Evolutionary conservation across 1,139 yeast genomes (phyloP).

Genomic region (Yamadazyma taylorii): DNA sequence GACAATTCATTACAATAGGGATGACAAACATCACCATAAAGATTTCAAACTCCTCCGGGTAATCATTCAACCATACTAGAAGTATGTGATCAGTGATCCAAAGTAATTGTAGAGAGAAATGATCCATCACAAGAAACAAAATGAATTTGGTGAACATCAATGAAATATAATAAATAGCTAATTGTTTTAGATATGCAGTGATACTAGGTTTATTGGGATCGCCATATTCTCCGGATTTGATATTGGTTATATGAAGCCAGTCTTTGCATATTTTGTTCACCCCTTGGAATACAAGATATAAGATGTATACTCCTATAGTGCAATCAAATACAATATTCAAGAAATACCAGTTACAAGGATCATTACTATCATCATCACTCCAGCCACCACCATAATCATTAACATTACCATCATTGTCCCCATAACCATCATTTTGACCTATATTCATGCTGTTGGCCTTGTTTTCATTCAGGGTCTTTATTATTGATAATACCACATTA

Average conservation of each 20-base stretch:
- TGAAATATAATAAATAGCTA: conserved; percentile 62
- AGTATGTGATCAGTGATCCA: conserved; percentile 48
- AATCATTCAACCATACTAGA: conserved; percentile 76
- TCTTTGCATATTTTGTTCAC: conserved; percentile 44
- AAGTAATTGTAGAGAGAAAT: conserved; percentile 39
- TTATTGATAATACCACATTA: conserved; percentile 70
- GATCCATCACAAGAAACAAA: conserved; percentile 40
- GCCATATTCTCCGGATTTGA: conserved; percentile 86
- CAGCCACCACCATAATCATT: conserved; percentile 13
- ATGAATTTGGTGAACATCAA: conserved; percentile 64
- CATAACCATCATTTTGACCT: conserved; percentile 4
- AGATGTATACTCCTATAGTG: conserved; percentile 88
- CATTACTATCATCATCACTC: conserved; percentile 25
- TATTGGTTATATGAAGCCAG: conserved; percentile 43
- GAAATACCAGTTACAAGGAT: conserved; percentile 92
- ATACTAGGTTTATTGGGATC: conserved; percentile 59
- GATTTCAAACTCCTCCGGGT: conserved; percentile 76
- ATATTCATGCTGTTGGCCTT: conserved; percentile 10
- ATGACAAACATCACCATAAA: conserved; percentile 83
- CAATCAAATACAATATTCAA: conserved; percentile 86
- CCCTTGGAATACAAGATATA: conserved; percentile 53
- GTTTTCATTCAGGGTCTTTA: conserved; percentile 41
- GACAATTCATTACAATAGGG: conserved; percentile 76
- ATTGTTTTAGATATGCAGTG: conserved; percentile 70
- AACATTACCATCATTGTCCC: conserved; percentile 13